These are phyloP conservation scores for Filobasidium wieringae DNA, from an alignment of 768 basidiomycete genomes.

Conservation along the genomic window DNA sequence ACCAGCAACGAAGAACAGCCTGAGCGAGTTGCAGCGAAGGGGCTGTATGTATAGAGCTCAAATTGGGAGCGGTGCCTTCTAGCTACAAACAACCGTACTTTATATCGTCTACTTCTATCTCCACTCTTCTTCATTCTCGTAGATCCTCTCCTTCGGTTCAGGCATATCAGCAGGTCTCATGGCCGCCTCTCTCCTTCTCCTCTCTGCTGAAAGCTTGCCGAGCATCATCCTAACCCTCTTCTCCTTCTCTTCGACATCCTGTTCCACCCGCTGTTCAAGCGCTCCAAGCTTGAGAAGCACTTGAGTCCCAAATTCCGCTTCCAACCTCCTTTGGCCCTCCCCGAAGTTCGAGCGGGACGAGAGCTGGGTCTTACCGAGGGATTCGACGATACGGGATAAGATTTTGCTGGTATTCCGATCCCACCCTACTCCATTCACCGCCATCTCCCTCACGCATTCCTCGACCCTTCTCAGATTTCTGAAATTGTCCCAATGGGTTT, in stretches of 20 bases:
- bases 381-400: constrained; percentile 53
- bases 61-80: too few species aligned
- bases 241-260: constrained; percentile 23
- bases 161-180: background rate
- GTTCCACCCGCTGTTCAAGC: constrained; percentile 24
- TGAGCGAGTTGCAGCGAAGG: too few species aligned
- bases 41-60: too few species aligned
- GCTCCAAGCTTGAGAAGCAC: constrained; percentile 15
- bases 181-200: constrained; percentile 9
- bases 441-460: constrained; percentile 68
- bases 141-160: background rate
- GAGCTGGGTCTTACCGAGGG: constrained; percentile 29
- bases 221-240: constrained; percentile 3
- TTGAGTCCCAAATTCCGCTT: constrained; percentile 14
- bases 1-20: too few species aligned
- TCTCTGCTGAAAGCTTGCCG: constrained; percentile 6
- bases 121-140: background rate
- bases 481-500: constrained; percentile 73
- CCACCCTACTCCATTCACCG: constrained; percentile 58
- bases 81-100: too few species aligned
- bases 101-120: too few species aligned
- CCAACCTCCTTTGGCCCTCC: background rate
- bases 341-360: background rate
- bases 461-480: constrained; percentile 67
- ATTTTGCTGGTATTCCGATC: constrained; percentile 53